phyloP scores from a whole-genome alignment of 768 basidiomycete species.

The Rhizopogon sp. region DNA sequence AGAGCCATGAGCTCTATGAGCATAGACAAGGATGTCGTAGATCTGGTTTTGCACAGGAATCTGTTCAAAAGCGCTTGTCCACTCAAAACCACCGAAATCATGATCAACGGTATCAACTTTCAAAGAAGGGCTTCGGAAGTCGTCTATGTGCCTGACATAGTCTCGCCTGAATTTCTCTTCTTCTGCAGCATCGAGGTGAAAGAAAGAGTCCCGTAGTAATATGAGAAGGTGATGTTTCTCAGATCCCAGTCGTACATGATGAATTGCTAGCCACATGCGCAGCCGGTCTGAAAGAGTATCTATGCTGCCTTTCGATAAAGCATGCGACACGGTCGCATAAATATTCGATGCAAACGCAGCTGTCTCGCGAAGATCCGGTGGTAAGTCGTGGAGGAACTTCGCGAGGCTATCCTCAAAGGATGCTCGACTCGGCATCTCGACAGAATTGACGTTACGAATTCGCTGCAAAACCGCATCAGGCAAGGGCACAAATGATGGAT shows the following conservation, averaged over 20 bases:
- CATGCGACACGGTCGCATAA: conserved; percentile 48
- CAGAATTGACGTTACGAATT: conserved; percentile 46
- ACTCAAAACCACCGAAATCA: conserved; percentile 25
- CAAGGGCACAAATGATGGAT: conserved; percentile 55
- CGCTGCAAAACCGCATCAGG: conserved; percentile 51
- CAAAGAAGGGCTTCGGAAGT: conserved; percentile 3
- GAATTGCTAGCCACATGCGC: conserved; percentile 51
- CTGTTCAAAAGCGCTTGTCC: conserved; percentile 47
- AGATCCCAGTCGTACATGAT: conserved; percentile 60
- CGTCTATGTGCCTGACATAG: conserved; percentile 37
- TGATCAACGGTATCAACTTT: conserved; percentile 13
- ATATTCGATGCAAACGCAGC: conserved; percentile 50
- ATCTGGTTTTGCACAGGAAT: conserved; percentile 64
- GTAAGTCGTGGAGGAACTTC: conserved; percentile 45
- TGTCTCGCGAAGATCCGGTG: conserved; percentile 54
- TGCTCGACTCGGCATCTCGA: conserved; percentile 55
- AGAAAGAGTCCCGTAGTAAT: conserved; percentile 56
- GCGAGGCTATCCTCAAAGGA: conserved; percentile 47
- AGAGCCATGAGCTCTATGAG: conserved; percentile 54
- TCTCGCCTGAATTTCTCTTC: conserved; percentile 46
- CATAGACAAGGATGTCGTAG: conserved; percentile 64
- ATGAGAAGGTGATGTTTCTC: conserved; percentile 53
- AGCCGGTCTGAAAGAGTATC: conserved; percentile 34
- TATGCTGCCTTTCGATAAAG: conserved; percentile 32
- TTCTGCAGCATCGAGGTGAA: conserved; percentile 42